Base-by-base conservation (phyloP, 1,284 basidiomycete species). In the Cryptococcus depauperatus region DNA sequence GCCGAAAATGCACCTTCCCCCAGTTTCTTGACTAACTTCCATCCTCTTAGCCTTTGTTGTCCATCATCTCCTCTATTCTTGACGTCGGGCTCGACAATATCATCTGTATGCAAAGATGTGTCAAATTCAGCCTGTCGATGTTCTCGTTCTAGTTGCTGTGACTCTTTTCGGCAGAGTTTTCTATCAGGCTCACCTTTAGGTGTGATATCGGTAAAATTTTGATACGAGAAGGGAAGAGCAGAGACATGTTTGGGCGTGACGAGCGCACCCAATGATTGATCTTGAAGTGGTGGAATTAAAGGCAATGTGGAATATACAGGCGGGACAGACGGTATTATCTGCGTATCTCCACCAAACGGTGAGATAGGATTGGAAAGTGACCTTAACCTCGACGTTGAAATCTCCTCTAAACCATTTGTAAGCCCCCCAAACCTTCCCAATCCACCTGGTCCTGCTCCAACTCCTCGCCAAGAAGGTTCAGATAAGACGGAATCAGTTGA, bases 1-100 rank as follows among this genome's bases (percentile, higher is more conserved):
- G 74, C 75, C 37, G 81, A 83, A 62, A 87, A 88, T 1, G 84
- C 79, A 29, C 85, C 85, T 44, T 81, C 77, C 5, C 84, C 85
- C 4, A 88, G 73, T 3, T 75, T 71, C 3, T 73, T 72, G 16
- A 79, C 61, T 5, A 87, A 74, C 26, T 70, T 73, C 66, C 66
- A 66, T 19, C 37, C 46, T 44, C 37, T 38, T 21, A 11, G 42
- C 23, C 51, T 34, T 10, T 45, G 18, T n/a, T 46, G 29, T 14
- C 44, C 48, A 38, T 49, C 50, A 4, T 18, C 28, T 2, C 18
- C 18, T n/a, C 40, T 33, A 35, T 43, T 29, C 23, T 21, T 4
- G 14, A 18, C 14, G 11, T 30, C 44, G 1, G 59, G 48, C 2
- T 37, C 25, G 4, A 67, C 43, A 2, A 62, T 37, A 41, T 63